Base-by-base conservation (phyloP, 345 rosid species). In the Turritis glabra region DNA sequence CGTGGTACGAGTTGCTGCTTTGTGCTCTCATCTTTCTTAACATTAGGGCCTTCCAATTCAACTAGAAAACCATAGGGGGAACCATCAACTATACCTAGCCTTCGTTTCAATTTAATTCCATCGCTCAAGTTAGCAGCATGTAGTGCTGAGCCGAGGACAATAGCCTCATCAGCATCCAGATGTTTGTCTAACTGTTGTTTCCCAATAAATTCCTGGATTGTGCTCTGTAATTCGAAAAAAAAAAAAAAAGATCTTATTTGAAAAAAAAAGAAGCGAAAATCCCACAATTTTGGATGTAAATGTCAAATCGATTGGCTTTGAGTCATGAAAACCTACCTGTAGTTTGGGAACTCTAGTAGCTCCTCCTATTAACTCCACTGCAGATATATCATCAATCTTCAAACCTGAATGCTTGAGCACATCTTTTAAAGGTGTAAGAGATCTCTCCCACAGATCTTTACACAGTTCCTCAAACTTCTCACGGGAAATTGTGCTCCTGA, bases 151-250 rank as follows among this genome's bases (percentile, higher is more conserved):
- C 99, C 99, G 35, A 96, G 97, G 83, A 88, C 99, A 76, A 89
- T 85, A 51, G 98, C 99, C 82, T 96, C 99, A 83, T 96, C 99
- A 67, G 99, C 97, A 87, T 96, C 99, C 64, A 96, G 83, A 88
- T 96, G 99, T 77, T 82, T 96, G 86, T 86, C 99, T 76, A 96
- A 84, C 59, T 87, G 96, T 78, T 82, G 89, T 82, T 89, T 90
- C 72, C 95, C 97, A 62, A 96, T 86, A 83, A 82, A 92, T 80
- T 96, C 99, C 81, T 86, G 99, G 77, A 96, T 83, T 77, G 81
- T 92, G 77, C 85, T 92, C 99, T 96, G 89, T 76, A 21, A 82
- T 15, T 64, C n/a, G n/a, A 8, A 12, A 14, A 56, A 30, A 0
- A 44, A 3, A 10, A 8, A 25, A 64, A 1, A 27, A 69, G 33